Conservation (phyloP, 495 filamentous ascomycete species). For the Neurospora discreta region DNA sequence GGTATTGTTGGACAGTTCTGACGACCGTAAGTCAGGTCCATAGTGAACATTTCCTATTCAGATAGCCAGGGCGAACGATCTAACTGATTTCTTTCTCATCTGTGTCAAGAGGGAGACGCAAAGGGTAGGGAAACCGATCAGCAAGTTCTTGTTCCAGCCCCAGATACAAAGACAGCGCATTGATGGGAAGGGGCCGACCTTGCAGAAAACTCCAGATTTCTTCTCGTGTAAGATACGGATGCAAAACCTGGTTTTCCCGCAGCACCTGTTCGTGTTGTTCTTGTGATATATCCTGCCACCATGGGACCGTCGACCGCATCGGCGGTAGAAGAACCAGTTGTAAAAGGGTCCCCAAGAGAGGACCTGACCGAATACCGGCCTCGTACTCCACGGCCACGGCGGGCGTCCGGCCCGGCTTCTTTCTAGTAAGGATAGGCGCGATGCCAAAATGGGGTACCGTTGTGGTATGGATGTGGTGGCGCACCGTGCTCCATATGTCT, state of each 20-base stretch:
- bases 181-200: neutral
- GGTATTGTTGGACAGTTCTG: too few species aligned
- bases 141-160: neutral
- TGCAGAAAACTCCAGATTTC: neutral
- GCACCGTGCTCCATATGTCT: neutral
- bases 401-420: neutral
- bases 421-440: neutral
- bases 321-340: neutral
- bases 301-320: neutral
- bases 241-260: neutral
- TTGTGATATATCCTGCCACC: neutral
- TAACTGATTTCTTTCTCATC: neutral
- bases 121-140: neutral
- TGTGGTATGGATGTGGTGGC: neutral
- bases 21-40: too few species aligned
- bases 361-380: neutral
- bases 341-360: neutral
- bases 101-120: neutral
- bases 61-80: too few species aligned
- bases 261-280: neutral
- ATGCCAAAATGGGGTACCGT: neutral
- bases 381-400: neutral
- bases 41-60: too few species aligned
- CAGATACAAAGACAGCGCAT: neutral
- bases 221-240: neutral